A percentile compares a stretch with the other conserved stretches of the same genome.
These are phyloP conservation scores for Chrysoporthe austroafricana DNA, from an alignment of 2,329 filamentous ascomycete species.

Conservation along the genomic window DNA sequence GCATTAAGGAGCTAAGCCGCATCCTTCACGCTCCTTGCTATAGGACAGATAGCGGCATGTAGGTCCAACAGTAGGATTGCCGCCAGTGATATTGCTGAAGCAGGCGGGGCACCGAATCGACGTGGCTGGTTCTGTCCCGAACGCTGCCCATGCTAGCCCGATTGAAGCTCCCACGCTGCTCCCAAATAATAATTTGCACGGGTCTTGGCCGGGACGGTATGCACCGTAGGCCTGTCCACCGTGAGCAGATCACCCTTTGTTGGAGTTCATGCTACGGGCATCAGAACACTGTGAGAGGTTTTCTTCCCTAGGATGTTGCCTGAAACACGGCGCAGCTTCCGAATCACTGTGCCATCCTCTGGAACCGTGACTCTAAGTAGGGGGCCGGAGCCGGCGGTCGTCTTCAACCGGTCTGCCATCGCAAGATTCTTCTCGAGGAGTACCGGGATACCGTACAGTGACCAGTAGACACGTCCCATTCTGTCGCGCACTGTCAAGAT, in stretches of 20 bases:
- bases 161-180: conserved; percentile 63
- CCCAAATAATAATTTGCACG: conserved; percentile 63
- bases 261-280: conserved; percentile 57
- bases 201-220: conserved; percentile 65
- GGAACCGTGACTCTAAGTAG: conserved; percentile 53
- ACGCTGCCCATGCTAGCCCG: conserved; percentile 57
- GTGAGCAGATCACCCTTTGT: conserved; percentile 67
- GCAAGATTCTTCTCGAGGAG: conserved; percentile 70
- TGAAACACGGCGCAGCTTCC: conserved; percentile 61
- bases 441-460: conserved; percentile 66
- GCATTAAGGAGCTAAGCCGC: conserved; percentile 64
- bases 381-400: conserved; percentile 61
- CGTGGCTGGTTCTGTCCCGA: conserved; percentile 14
- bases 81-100: conserved; percentile 18
- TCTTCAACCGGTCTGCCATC: conserved; percentile 63
- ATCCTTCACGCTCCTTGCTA: conserved; percentile 47
- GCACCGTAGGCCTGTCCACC: conserved; percentile 66
- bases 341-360: conserved; percentile 59
- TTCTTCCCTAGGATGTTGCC: conserved; percentile 67
- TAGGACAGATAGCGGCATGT: conserved; percentile 60
- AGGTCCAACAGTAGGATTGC: conserved; percentile 68
- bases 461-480: conserved; percentile 38
- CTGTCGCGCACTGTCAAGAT: conserved; percentile 39
- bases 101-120: conserved; percentile 15
- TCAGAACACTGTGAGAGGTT: conserved; percentile 69